Percentiles rank a stretch among this genome's conserved stretches.
Conservation (phyloP, 495 filamentous ascomycete species). For the Alectoria sarmentosa region DNA sequence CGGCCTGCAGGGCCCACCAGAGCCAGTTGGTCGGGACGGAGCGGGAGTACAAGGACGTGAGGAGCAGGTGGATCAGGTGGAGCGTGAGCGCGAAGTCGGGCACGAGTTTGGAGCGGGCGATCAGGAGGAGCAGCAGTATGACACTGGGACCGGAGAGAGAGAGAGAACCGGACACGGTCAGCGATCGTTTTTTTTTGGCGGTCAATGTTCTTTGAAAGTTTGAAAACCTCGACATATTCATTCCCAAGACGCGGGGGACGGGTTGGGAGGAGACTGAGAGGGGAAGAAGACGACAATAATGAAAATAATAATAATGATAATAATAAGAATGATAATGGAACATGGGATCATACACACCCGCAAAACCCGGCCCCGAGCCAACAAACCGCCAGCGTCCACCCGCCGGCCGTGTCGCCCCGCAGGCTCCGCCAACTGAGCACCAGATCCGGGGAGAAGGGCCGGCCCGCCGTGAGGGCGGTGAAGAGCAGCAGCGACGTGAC, state of each 20-base stretch:
- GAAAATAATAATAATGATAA: slow-evolving; percentile 11
- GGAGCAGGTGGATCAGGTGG: slow-evolving; percentile 28
- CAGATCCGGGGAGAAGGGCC: slow-evolving; percentile 59
- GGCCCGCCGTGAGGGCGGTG: slow-evolving; percentile 76
- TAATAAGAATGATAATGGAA: too few species aligned
- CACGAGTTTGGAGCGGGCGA: slow-evolving; percentile 29
- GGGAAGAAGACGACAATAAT: background rate
- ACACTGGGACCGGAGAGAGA: too few species aligned
- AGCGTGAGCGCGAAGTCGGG: slow-evolving; percentile 81
- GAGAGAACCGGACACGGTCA: too few species aligned
- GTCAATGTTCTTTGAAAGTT: too few species aligned
- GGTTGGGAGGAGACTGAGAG: background rate
- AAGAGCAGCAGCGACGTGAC: slow-evolving; percentile 77
- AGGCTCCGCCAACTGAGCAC: slow-evolving; percentile 76
- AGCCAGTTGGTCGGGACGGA: slow-evolving; percentile 64
- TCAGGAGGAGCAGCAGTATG: slow-evolving; percentile 16
- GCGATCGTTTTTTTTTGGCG: too few species aligned
- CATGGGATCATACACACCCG: slow-evolving; percentile 66
- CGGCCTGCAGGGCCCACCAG: slow-evolving; percentile 81
- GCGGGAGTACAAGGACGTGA: slow-evolving; percentile 56
- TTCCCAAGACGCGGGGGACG: too few species aligned
- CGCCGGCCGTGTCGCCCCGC: slow-evolving; percentile 81
- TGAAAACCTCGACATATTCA: too few species aligned
- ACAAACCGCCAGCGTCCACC: slow-evolving; percentile 84
- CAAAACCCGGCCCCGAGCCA: slow-evolving; percentile 75